Conservation (phyloP, 2,329 filamentous ascomycete species). For the Drechslerella coelobrocha region DNA sequence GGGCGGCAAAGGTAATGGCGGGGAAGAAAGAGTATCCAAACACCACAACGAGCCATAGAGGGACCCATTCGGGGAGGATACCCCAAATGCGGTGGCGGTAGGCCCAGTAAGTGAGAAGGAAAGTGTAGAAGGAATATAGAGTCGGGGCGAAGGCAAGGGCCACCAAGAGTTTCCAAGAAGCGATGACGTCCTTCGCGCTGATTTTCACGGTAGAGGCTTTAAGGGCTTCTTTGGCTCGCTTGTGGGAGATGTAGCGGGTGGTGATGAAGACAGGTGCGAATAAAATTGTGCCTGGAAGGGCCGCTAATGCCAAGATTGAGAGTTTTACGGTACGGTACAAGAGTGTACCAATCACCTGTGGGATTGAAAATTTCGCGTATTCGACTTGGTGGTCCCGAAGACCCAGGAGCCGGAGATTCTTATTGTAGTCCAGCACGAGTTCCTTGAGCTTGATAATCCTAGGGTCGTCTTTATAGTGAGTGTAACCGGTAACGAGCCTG, state of each 20-base stretch:
- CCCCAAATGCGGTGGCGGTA: slow-evolving; percentile 83
- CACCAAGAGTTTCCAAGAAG: slow-evolving; percentile 93
- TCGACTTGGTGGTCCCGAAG: slow-evolving; percentile 93
- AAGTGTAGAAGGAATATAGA: slow-evolving; percentile 81
- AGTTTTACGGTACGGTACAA: slow-evolving; percentile 83
- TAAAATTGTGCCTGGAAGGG: slow-evolving; percentile 82
- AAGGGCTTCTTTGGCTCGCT: slow-evolving; percentile 82
- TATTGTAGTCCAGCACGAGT: slow-evolving; percentile 83
- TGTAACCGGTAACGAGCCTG: slow-evolving; percentile 87
- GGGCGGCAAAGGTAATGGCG: slow-evolving; percentile 85
- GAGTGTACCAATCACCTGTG: slow-evolving; percentile 76
- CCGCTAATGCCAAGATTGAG: slow-evolving; percentile 75
- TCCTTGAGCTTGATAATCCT: slow-evolving; percentile 78
- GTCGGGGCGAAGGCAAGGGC: slow-evolving; percentile 81
- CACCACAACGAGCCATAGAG: slow-evolving; percentile 77
- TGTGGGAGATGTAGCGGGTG: slow-evolving; percentile 79
- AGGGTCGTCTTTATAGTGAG: slow-evolving; percentile 87
- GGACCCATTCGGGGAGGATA: slow-evolving; percentile 78
- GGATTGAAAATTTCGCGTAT: slow-evolving; percentile 82
- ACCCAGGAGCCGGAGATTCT: slow-evolving; percentile 80
- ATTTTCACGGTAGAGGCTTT: slow-evolving; percentile 88
- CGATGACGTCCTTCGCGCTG: slow-evolving; percentile 85
- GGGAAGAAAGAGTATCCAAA: slow-evolving; percentile 82
- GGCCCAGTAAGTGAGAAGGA: slow-evolving; percentile 75
- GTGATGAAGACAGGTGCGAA: slow-evolving; percentile 88